phyloP scores from a whole-genome alignment of 225 moss, liverwort and hornwort species.

The Antitrichia curtipendula region DNA sequence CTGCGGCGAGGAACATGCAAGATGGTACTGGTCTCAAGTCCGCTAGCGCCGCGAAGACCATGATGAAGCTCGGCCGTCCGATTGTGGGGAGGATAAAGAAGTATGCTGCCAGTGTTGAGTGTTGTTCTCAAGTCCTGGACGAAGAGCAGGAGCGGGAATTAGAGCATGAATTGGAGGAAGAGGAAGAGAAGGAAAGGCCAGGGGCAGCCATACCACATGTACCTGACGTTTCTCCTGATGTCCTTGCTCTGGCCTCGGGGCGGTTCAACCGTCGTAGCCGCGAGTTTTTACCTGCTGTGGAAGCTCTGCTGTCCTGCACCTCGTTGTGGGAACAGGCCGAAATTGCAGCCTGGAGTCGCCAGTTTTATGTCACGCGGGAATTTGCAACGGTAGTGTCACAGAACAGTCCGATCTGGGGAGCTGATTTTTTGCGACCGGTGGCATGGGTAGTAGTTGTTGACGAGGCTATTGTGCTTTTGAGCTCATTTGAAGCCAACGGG shows the following conservation, averaged over 20 bases:
- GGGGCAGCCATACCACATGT: neutral
- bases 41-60: neutral
- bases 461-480: neutral
- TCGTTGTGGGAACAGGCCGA: neutral
- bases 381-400: neutral
- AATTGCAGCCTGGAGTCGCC: neutral
- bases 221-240: neutral
- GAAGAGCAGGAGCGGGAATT: slow-evolving; percentile 41
- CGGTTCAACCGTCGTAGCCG: neutral
- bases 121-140: slow-evolving; percentile 15
- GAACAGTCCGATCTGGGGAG: neutral
- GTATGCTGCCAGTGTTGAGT: neutral
- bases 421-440: slow-evolving; percentile 6
- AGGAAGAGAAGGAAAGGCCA: slow-evolving; percentile 5
- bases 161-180: slow-evolving; percentile 26
- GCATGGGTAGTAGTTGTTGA: neutral
- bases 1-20: neutral
- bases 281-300: neutral
- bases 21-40: neutral
- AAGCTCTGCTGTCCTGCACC: neutral
- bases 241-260: neutral
- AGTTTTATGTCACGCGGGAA: slow-evolving; percentile 2
- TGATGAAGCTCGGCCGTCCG: neutral
- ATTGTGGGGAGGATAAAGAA: neutral
- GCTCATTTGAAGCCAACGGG: neutral